These are phyloP conservation scores for Hirsutella rhossiliensis DNA, from an alignment of 2,329 filamentous ascomycete species.

Conservation along the genomic window DNA sequence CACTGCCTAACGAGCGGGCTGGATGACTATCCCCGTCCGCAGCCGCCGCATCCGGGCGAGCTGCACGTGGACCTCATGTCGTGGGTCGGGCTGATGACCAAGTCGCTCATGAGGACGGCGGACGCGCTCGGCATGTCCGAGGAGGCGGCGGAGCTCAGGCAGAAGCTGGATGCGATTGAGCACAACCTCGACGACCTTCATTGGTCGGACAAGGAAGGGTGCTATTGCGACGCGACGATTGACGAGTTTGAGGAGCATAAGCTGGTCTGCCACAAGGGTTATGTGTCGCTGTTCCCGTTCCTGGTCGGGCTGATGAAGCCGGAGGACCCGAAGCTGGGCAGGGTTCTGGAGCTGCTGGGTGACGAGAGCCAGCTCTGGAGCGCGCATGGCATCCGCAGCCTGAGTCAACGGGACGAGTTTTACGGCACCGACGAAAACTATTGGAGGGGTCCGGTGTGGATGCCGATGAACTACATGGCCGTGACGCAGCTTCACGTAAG, in stretches of 20 bases:
- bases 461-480: slow-evolving; percentile 90
- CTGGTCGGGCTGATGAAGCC: slow-evolving; percentile 66
- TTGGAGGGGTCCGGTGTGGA: slow-evolving; percentile 90
- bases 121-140: slow-evolving; percentile 62
- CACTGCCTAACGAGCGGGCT: slow-evolving; percentile 89
- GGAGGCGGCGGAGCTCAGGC: slow-evolving; percentile 60
- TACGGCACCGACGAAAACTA: slow-evolving; percentile 95
- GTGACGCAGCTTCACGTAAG: slow-evolving; percentile 67
- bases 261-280: slow-evolving; percentile 92
- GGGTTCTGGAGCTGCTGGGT: slow-evolving; percentile 63
- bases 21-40: slow-evolving; percentile 89
- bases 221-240: slow-evolving; percentile 90
- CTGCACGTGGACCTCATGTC: slow-evolving; percentile 88
- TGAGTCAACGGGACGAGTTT: slow-evolving; percentile 71
- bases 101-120: slow-evolving; percentile 72
- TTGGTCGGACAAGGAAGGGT: slow-evolving; percentile 70
- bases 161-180: slow-evolving; percentile 63
- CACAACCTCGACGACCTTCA: slow-evolving; percentile 87
- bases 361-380: slow-evolving; percentile 86
- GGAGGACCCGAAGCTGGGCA: slow-evolving; percentile 62
- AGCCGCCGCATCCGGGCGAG: slow-evolving; percentile 91
- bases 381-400: slow-evolving; percentile 72
- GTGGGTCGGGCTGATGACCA: slow-evolving; percentile 96
- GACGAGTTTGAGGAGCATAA: slow-evolving; percentile 87
- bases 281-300: slow-evolving; percentile 89